Evolutionary conservation across 768 basidiomycete genomes (phyloP).

Genomic region (Boletales sp.): DNA sequence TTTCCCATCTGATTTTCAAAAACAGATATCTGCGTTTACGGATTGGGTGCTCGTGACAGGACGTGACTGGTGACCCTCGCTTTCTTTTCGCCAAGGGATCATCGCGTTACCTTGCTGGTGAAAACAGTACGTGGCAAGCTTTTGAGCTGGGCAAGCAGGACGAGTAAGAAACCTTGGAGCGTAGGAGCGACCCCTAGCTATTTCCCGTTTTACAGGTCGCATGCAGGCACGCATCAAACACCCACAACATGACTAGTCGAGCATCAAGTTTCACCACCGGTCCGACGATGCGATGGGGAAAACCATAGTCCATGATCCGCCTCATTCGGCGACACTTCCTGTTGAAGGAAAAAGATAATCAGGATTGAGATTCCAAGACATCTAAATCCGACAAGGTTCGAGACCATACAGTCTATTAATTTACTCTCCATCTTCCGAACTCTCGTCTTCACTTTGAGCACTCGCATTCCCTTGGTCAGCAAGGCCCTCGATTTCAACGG

Average conservation of each 20-base stretch:
- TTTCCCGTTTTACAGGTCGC: constrained; percentile 1
- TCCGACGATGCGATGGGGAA: constrained; percentile 3
- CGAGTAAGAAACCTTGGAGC: not conserved
- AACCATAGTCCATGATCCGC: constrained; percentile 14
- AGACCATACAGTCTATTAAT: constrained; percentile 22
- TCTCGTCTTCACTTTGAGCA: constrained; percentile 26
- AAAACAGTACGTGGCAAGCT: constrained; percentile 17
- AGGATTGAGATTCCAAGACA: constrained; percentile 25
- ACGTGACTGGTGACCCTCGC: constrained; percentile 7
- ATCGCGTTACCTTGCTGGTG: constrained; percentile 15
- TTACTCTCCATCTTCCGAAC: constrained; percentile 31
- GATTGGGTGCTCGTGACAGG: constrained; percentile 14
- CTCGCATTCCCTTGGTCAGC: constrained; percentile 24
- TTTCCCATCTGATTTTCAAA: constrained; percentile 17
- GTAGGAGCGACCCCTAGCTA: constrained; percentile 1
- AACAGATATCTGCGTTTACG: constrained; percentile 8
- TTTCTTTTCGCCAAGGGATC: constrained; percentile 10
- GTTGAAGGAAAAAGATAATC: constrained; percentile 14
- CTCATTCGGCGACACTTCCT: constrained; percentile 15
- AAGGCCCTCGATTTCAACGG: constrained; percentile 62
- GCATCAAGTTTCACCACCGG: constrained; percentile 1
- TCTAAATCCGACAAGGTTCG: constrained; percentile 31
- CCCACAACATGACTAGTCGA: constrained; percentile 2
- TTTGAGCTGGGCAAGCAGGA: not conserved
- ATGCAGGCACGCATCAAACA: constrained; percentile 4